These are phyloP conservation scores for Pezicula carpinea DNA, from an alignment of 2,329 filamentous ascomycete species.

Conservation along the genomic window DNA sequence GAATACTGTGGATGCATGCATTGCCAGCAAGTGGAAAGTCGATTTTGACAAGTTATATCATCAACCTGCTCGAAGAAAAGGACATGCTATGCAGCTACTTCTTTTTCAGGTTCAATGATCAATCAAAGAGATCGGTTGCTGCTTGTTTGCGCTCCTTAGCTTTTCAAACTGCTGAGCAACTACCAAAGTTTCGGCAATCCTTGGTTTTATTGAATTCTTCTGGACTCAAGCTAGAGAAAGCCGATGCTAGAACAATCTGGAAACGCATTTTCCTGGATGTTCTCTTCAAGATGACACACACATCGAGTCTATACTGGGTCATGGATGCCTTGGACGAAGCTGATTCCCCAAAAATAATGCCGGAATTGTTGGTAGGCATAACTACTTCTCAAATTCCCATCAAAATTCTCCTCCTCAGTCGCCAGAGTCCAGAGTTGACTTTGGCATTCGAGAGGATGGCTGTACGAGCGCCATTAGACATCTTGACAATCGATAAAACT, in stretches of 20 bases:
- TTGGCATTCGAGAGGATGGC: constrained; percentile 4
- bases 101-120: constrained; percentile 27
- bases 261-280: constrained; percentile 8
- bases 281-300: constrained; percentile 11
- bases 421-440: constrained; percentile 1
- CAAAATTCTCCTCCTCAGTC: constrained; percentile 1
- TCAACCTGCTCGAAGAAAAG: constrained; percentile 18
- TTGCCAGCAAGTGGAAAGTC: constrained; percentile 30
- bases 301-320: constrained; percentile 9
- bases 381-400: not conserved
- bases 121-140: constrained; percentile 19
- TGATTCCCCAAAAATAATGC: constrained; percentile 2
- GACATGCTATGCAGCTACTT: constrained; percentile 21
- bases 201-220: constrained; percentile 6
- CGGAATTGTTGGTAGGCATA: constrained; percentile 2
- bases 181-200: too few species aligned
- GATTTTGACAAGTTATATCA: constrained; percentile 24
- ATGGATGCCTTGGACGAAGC: constrained; percentile 18
- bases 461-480: too few species aligned
- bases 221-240: constrained; percentile 8
- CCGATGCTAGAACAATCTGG: constrained; percentile 11
- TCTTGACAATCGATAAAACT: too few species aligned
- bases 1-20: constrained; percentile 26
- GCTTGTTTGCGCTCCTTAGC: constrained; percentile 21
- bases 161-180: constrained; percentile 22